A percentile compares a stretch with the other conserved stretches of the same genome.
These are phyloP conservation scores for Chrysanthemum seticuspe DNA, from an alignment of 129 eudicot species.

Conservation along the genomic window DNA sequence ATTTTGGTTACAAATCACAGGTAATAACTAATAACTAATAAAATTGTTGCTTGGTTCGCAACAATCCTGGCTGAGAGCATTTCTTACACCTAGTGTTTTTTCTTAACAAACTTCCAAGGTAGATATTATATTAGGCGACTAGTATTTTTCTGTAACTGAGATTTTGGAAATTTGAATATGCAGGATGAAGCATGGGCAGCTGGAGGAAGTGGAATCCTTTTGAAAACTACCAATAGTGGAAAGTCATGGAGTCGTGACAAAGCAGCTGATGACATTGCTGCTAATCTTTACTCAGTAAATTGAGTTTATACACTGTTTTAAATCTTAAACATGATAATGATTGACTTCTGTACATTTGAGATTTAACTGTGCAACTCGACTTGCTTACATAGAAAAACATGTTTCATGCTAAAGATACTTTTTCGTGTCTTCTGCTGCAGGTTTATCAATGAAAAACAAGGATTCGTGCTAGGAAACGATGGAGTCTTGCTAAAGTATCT, in stretches of 20 bases:
- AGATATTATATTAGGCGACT: not conserved
- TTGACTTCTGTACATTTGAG: no score
- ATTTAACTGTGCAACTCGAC: no score
- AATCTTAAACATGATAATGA: no score
- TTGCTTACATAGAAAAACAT: no score
- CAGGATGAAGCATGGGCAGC: constrained; percentile 99
- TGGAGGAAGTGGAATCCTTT: constrained; percentile 95
- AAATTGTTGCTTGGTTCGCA: not conserved
- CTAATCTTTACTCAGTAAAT: constrained; percentile 70
- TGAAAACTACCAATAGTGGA: constrained; percentile 91
- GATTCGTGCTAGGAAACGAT: no score
- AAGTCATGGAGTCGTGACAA: constrained; percentile 94
- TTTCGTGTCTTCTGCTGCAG: no score
- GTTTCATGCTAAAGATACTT: no score
- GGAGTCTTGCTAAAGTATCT: no score
- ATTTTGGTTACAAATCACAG: constrained; percentile 90
- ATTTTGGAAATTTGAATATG: constrained; percentile 25
- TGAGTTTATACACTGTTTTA: no score
- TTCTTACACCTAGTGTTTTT: not conserved
- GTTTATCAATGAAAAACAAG: no score
- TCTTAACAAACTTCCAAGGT: not conserved
- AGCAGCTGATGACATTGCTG: constrained; percentile 98
- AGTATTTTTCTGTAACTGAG: not conserved
- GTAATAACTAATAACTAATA: constrained; percentile 30
- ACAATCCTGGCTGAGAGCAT: not conserved